Base-by-base conservation (phyloP, 768 basidiomycete species). In the Suillus cothurnatus region DNA sequence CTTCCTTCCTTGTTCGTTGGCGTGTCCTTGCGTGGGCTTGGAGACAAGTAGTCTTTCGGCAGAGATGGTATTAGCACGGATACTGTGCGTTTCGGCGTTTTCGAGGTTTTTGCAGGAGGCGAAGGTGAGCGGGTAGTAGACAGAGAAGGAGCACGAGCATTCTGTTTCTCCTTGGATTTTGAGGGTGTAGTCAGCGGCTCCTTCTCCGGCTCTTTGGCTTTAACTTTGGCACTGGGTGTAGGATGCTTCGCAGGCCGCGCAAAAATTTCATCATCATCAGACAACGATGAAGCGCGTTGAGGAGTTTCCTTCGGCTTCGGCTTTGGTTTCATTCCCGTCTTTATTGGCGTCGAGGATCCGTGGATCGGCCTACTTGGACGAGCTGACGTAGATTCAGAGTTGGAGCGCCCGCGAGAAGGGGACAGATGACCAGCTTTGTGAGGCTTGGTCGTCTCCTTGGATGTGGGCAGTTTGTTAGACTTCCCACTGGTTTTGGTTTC, bases 31-130 rank as follows among this genome's bases (percentile, higher is more conserved):
- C 43, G 32, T 3, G 61, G 36, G 17, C 64, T 52, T 31, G 64
- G 70, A 9, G 75, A 68, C 45, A 76, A 70, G 36, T 76, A 76
- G 2, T 76, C 71, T 43, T 65, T 63, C 7, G 73, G 66, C 0
- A 76, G 52, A 11, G 74, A 43, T 15, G 77, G 76, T 12, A 78
- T 61, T 2, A 77, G 23, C 12, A 79, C 77, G 14, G 73, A 77
- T 4, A 74, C 50, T 19, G 63, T 67, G 26, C 71, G 73, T 47
- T 76, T 76, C 0, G 58, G 65, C 6, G 57, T 63, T 23, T 47
- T 66, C 4, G 56, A 11, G 1, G 15, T 63, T 62, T 66, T 69
- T 6, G 32, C 15, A 50, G 67, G 36, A 52, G 61, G 61, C 12
- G n/a, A 53, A 14, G 66, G 56, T 23, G 52, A 23, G 17, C 69